Evolutionary conservation across 805 yeast species (phyloP), one percentile per base, ranked within the genome.

Genomic region (Monosporozyma aquatica): DNA sequence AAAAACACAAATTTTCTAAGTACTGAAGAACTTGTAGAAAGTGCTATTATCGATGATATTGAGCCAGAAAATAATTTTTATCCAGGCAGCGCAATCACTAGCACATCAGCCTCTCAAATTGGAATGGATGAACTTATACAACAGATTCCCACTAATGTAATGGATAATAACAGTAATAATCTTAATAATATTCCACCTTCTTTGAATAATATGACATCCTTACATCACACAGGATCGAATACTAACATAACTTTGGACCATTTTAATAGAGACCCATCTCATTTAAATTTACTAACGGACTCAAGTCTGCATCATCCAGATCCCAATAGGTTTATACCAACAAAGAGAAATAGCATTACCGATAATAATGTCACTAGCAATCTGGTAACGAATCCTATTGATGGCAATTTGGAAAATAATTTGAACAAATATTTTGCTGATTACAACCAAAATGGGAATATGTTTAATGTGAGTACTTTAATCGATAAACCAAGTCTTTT

Each of bases 21-120:
- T 15, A 75, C 75, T 34, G 78, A 72, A 41, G 84, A 79, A 50
- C 69, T 78, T 36, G 75, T 78, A 3, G 75, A 76, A 21, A 72
- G 81, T 52, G 76, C 82, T 47, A 68, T 75, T 10, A 74, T 72
- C 53, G 79, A 76, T 43, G 60, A 55, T 9, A 58, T 58, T 53
- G 68, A 65, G 47, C 66, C 67, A 13, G 54, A 51, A 32, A 42
- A 22, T 13, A 30, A 38, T 24, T 38, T 20, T 30, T 17, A 29
- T 9, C 11, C 27, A 5, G 32, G 34, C 10, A 42, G 39, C 32
- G 35, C 15, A 5, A 5, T 43, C 1, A 32, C 29, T 2, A 43
- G 44, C 14, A 22, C 40, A 3, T 20, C 41, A 10, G 36, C 24
- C 1, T 35, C 44, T 3, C 49, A 48, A 25, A 35, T 44, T 11